Evolutionary conservation across 2,329 filamentous ascomycete genomes (phyloP), one percentile per base, ranked within the genome.

Genomic region (Fusarium pseudonygamai): DNA sequence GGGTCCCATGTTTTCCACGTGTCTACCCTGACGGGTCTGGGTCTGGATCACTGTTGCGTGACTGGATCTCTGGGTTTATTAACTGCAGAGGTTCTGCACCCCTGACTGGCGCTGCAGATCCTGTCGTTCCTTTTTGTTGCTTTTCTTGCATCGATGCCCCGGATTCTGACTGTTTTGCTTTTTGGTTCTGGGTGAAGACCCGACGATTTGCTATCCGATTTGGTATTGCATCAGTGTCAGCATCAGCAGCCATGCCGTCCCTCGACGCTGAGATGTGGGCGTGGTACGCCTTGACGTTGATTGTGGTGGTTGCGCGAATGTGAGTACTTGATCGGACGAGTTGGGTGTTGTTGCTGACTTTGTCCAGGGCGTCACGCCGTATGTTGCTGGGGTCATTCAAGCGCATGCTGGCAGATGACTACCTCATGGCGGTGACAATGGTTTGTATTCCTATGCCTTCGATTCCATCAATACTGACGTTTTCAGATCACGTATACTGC

Each of bases 351-450:
- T 46, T 55, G 7, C 70, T 72, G 40, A 73, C 53, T 37, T 9
- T 1, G 3, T 43, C 15, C 30, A 83, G 81, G 71, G 67, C 76
- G 40, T 83, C 83, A 16, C 81, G 85, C 61, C 80, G 80, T 42
- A 63, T 83, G 37, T 73, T 83, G 52, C 75, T 83, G 10, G 82
- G 83, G 4, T 86, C 87, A 4, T 80, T 87, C 64, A 84, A 78
- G 52, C 83, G 83, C 18, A 82, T 89, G 50, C 83, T 89, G 69
- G 47, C 77, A 11, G 88, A 91, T 69, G 89, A 91, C 76, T 87
- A 83, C 69, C 72, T 90, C 32, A 90, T 90, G 85, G 12, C 87
- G 0, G 79, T 87, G 37, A 85, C 86, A 3, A 80, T 87, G 65
- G 78, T 89, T 75, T 81, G 84, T 14, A n/a, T 7, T 7, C 15